A percentile compares a stretch with the other conserved stretches of the same genome.
These are phyloP conservation scores for Lentinula novae-zelandiae DNA, from an alignment of 1,284 basidiomycete species.

Conservation along the genomic window DNA sequence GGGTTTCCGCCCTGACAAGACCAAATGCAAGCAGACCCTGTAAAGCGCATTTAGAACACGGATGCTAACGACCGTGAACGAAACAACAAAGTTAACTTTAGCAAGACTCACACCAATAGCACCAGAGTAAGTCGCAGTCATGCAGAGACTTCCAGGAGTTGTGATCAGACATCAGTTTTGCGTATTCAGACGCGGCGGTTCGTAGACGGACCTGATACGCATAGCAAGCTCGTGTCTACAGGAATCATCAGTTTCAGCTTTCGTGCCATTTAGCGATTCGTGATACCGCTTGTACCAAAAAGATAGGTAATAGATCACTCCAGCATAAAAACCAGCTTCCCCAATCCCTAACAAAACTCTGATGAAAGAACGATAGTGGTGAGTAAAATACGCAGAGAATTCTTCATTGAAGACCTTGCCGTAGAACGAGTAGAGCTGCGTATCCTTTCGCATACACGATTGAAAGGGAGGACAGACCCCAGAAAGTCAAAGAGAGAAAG, in stretches of 20 bases:
- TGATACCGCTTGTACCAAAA: conserved; percentile 49
- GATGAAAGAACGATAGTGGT: neutral
- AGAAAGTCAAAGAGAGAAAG: conserved; percentile 47
- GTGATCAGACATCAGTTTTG: neutral
- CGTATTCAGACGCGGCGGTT: neutral
- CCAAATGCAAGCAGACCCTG: conserved; percentile 53
- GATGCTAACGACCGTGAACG: no score
- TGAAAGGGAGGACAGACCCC: conserved; percentile 51
- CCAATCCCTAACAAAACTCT: conserved; percentile 45
- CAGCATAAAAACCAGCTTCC: conserved; percentile 50
- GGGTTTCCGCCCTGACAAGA: conserved; percentile 45
- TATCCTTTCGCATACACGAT: conserved; percentile 54
- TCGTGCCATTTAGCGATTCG: conserved; percentile 20
- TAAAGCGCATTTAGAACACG: neutral
- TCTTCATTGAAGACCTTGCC: conserved; percentile 25
- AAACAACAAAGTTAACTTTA: neutral
- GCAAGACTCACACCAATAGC: conserved; percentile 41
- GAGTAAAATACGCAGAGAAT: neutral
- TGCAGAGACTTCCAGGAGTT: conserved; percentile 34
- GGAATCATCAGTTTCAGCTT: neutral
- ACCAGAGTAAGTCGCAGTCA: conserved; percentile 52
- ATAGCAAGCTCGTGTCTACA: conserved; percentile 47
- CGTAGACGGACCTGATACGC: conserved; percentile 38
- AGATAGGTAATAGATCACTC: conserved; percentile 55
- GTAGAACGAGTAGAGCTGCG: conserved; percentile 39